phyloP scores from a whole-genome alignment of 2,329 filamentous ascomycete species.

The Colletotrichum australisinense region DNA sequence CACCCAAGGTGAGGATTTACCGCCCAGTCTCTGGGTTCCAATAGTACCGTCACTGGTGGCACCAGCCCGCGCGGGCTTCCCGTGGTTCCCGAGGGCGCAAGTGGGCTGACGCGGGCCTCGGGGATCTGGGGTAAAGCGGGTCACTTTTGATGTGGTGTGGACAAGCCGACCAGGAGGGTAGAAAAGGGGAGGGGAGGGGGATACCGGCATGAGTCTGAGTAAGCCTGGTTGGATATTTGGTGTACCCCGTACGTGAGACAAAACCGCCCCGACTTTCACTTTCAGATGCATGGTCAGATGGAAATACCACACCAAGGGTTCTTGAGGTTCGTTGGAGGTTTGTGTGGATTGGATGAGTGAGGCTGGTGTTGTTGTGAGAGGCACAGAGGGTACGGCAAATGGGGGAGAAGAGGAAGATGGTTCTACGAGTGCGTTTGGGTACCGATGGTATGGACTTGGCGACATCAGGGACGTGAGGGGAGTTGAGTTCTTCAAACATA shows the following conservation, averaged over 20 bases:
- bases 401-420: not conserved
- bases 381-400: not conserved
- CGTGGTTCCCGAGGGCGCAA: not conserved
- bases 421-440: not conserved
- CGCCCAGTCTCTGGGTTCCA: not conserved
- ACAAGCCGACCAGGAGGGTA: too few species aligned
- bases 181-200: not conserved
- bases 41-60: slow-evolving; percentile 5
- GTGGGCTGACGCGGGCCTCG: slow-evolving; percentile 4
- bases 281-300: not conserved
- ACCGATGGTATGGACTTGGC: not conserved
- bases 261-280: not conserved
- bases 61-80: not conserved
- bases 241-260: not conserved
- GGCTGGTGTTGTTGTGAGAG: too few species aligned
- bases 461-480: not conserved
- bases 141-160: not conserved
- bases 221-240: not conserved
- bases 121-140: slow-evolving; percentile 33
- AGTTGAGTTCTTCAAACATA: not conserved
- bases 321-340: not conserved
- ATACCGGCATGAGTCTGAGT: not conserved
- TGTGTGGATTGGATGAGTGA: not conserved
- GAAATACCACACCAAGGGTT: not conserved
- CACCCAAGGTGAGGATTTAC: not conserved